These are phyloP conservation scores for Hypoxylon sp. DNA, from an alignment of 2,329 filamentous ascomycete species.

Conservation along the genomic window DNA sequence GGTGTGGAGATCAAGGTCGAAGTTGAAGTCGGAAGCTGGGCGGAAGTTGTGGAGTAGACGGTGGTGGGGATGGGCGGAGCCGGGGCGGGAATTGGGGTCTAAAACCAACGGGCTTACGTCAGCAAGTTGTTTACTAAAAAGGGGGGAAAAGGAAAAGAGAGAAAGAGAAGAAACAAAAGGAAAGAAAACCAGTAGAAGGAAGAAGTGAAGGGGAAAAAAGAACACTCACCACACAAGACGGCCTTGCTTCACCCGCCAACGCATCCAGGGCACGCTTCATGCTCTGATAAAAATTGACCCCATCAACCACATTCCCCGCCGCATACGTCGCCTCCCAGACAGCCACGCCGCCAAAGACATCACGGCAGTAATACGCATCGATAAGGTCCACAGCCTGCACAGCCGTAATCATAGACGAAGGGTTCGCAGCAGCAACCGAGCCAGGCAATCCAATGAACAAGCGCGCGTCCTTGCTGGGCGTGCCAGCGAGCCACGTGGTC, in stretches of 20 bases:
- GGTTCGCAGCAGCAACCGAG: constrained; percentile 48
- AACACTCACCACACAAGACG: constrained; percentile 37
- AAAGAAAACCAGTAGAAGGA: neutral
- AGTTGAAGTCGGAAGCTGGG: constrained; percentile 10
- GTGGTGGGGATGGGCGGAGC: constrained; percentile 7
- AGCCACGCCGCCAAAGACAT: constrained; percentile 62
- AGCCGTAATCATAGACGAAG: constrained; percentile 57
- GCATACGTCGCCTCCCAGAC: constrained; percentile 63
- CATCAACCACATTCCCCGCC: constrained; percentile 52
- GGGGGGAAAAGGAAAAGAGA: neutral
- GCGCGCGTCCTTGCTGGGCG: constrained; percentile 59
- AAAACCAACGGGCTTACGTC: constrained; percentile 31
- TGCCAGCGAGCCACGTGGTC: constrained; percentile 56
- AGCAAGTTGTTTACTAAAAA: constrained; percentile 12
- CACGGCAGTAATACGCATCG: constrained; percentile 57
- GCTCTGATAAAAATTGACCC: constrained; percentile 58
- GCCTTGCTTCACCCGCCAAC: constrained; percentile 30
- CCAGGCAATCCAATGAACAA: constrained; percentile 63
- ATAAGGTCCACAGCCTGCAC: constrained; percentile 57
- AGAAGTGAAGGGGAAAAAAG: neutral
- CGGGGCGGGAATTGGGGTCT: neutral
- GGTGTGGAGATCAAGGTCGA: constrained; percentile 5
- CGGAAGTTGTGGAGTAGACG: constrained; percentile 10
- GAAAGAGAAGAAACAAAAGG: neutral
- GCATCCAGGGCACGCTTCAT: constrained; percentile 55